Evolutionary conservation across 2,329 filamentous ascomycete species (phyloP).

Genomic region (Proliferodiscus dingleyae): DNA sequence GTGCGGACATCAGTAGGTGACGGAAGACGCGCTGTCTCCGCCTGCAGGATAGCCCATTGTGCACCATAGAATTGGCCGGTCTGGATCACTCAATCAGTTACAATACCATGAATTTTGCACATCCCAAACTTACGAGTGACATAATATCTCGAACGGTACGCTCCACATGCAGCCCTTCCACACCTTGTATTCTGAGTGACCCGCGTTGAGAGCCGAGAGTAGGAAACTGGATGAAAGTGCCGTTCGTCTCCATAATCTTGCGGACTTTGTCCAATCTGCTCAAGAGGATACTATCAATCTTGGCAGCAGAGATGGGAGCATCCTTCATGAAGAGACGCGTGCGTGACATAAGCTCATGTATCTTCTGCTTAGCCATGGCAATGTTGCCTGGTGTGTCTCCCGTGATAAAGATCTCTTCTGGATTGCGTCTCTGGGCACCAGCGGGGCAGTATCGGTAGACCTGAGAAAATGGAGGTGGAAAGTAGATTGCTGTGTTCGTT

Average conservation of each 20-base stretch:
- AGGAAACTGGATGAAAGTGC: conserved; percentile 90
- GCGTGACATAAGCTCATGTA: conserved; percentile 76
- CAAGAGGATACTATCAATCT: conserved; percentile 91
- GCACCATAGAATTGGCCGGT: conserved; percentile 97
- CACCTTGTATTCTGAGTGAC: conserved; percentile 84
- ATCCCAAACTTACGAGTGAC: conserved; percentile 64
- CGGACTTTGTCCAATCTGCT: conserved; percentile 92
- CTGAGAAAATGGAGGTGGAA: conserved; percentile 87
- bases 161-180: conserved; percentile 90
- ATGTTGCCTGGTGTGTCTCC: conserved; percentile 83
- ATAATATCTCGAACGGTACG: conserved; percentile 93
- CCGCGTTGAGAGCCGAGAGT: conserved; percentile 79
- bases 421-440: conserved; percentile 74
- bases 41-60: conserved; percentile 87
- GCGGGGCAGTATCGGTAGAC: conserved; percentile 86
- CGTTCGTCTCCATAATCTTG: conserved; percentile 96
- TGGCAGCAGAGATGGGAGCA: conserved; percentile 80
- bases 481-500: conserved; percentile 96
- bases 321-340: conserved; percentile 89
- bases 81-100: conserved; percentile 43
- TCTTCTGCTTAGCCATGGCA: conserved; percentile 80
- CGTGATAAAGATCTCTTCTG: conserved; percentile 91
- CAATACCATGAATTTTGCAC: conserved; percentile 2
- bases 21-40: conserved; percentile 58
- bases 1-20: conserved; percentile 68